Percentiles rank a stretch among this genome's conserved stretches.
These are phyloP conservation scores for Solanum virginianum DNA, from an alignment of 257 asterid genomes.

Conservation along the genomic window DNA sequence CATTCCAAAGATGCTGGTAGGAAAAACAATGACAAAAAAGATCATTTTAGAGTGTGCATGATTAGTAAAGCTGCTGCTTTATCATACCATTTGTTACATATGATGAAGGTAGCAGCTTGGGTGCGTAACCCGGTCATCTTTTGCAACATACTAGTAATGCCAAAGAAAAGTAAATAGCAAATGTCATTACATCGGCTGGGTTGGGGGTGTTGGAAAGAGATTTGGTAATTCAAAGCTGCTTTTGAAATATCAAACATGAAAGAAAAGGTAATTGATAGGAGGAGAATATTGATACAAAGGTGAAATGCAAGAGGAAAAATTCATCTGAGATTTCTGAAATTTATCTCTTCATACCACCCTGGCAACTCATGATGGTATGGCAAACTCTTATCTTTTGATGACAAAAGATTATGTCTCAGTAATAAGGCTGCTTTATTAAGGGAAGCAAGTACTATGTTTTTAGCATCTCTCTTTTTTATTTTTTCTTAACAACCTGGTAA, in stretches of 20 bases:
- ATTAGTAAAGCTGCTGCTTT: not conserved
- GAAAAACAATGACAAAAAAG: too few relatives aligned
- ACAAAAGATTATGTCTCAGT: not conserved
- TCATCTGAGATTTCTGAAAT: not conserved
- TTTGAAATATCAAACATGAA: not conserved
- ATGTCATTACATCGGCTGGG: not conserved
- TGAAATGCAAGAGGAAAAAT: not conserved
- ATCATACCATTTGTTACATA: not conserved
- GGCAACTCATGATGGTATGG: not conserved
- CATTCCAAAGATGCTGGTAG: not conserved
- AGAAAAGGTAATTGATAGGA: not conserved
- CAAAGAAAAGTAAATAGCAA: not conserved
- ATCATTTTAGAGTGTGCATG: not conserved
- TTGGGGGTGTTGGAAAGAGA: not conserved
- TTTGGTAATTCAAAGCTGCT: not conserved
- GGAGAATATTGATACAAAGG: not conserved
- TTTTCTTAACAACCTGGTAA: too few relatives aligned
- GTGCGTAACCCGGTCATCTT: not conserved
- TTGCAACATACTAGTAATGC: not conserved
- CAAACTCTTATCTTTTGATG: not conserved
- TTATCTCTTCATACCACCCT: not conserved
- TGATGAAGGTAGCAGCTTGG: not conserved
- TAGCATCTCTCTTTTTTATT: not conserved
- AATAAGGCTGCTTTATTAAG: not conserved
- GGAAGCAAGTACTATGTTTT: not conserved